These are phyloP conservation scores for Trichosporon coremiiforme DNA, from an alignment of 1,284 basidiomycete species.

Conservation along the genomic window DNA sequence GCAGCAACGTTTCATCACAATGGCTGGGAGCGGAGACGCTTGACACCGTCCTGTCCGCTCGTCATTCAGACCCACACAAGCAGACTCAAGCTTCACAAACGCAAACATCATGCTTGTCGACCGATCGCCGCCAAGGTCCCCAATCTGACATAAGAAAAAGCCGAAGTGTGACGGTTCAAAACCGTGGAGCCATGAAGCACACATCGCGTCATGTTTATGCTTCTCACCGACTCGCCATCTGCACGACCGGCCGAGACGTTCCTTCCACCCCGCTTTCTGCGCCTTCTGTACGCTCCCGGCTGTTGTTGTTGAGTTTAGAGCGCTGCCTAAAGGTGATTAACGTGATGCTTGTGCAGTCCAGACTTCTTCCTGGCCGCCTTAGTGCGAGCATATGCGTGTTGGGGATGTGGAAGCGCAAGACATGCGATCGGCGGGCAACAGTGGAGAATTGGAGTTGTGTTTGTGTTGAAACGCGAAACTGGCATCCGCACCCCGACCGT, in stretches of 20 bases:
- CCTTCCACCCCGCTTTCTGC: background rate
- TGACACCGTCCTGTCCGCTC: too few species aligned
- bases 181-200: background rate
- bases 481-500: background rate
- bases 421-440: background rate
- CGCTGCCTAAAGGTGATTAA: background rate
- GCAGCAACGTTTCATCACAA: background rate
- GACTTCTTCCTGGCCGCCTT: background rate
- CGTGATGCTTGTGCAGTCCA: background rate
- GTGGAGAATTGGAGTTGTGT: background rate
- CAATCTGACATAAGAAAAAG: background rate
- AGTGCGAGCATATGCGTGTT: too few species aligned
- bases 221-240: background rate
- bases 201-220: slow-evolving; percentile 11
- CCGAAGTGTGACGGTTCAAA: background rate
- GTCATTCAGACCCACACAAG: background rate
- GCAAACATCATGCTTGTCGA: background rate
- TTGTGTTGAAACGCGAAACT: background rate
- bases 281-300: too few species aligned
- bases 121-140: background rate
- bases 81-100: background rate
- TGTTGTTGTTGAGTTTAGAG: too few species aligned
- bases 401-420: background rate
- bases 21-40: background rate
- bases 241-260: background rate